Percentiles rank a stretch among this genome's conserved stretches.
Evolutionary conservation across 2,329 filamentous ascomycete genomes (phyloP).

Genomic region (Orbilia quercus): DNA sequence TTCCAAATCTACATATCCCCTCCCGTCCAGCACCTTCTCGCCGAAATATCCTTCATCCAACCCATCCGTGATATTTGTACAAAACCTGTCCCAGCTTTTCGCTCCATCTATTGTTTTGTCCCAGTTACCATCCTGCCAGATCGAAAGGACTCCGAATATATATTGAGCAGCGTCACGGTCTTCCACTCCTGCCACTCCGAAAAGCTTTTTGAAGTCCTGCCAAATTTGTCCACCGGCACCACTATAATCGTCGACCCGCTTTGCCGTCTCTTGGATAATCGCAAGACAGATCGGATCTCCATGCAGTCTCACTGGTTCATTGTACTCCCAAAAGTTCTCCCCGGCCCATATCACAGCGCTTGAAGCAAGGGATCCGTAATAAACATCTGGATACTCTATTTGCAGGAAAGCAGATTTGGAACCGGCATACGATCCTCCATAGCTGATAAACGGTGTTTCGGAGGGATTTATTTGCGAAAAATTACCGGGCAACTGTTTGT

Average conservation of each 20-base stretch:
- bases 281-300: constrained; percentile 73
- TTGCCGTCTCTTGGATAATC: constrained; percentile 71
- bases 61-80: constrained; percentile 41
- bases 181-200: constrained; percentile 66
- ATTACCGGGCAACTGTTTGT: constrained; percentile 73
- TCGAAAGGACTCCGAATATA: constrained; percentile 28
- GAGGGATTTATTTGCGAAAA: constrained; percentile 75
- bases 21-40: constrained; percentile 6
- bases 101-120: constrained; percentile 31
- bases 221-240: constrained; percentile 65
- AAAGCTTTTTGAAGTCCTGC: constrained; percentile 67
- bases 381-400: constrained; percentile 79
- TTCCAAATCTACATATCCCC: constrained; percentile 25
- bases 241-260: constrained; percentile 72
- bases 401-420: constrained; percentile 81
- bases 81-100: constrained; percentile 45
- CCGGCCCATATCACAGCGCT: constrained; percentile 83
- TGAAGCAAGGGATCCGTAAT: constrained; percentile 81
- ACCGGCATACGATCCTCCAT: constrained; percentile 86
- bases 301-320: constrained; percentile 70
- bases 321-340: constrained; percentile 78
- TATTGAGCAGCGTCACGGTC: constrained; percentile 52
- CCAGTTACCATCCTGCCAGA: constrained; percentile 48
- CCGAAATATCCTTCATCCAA: constrained; percentile 6
- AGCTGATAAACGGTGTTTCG: constrained; percentile 77